Conservation (phyloP, 495 filamentous ascomycete genomes). For the Penicillium crystallinum region DNA sequence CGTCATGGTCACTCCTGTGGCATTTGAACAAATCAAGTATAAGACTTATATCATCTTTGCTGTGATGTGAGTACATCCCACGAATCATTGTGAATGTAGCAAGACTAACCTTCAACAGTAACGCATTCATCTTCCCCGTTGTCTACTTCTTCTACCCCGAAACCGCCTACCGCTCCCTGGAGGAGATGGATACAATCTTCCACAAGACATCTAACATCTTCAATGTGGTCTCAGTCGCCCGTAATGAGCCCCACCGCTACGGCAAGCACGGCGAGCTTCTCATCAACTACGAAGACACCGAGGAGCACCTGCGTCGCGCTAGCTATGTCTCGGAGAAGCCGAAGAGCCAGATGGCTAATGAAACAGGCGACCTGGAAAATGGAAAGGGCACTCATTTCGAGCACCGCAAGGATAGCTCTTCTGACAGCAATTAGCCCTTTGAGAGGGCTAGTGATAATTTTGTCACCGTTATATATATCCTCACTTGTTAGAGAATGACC, state of each 20-base stretch:
- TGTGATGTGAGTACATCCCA: constrained; percentile 46
- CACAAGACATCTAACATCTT: constrained; percentile 49
- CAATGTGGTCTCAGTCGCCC: constrained; percentile 53
- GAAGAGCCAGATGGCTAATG: constrained; percentile 6
- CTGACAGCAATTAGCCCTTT: constrained; percentile 9
- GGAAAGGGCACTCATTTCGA: constrained; percentile 23
- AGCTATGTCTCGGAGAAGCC: constrained; percentile 26
- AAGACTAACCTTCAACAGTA: constrained; percentile 32
- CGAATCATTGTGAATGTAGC: background rate
- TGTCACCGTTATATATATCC: background rate
- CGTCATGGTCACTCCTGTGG: constrained; percentile 67
- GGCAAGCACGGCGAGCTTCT: constrained; percentile 63
- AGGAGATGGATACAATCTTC: constrained; percentile 72
- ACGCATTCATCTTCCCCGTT: constrained; percentile 63
- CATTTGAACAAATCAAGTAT: constrained; percentile 62
- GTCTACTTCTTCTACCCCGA: constrained; percentile 76
- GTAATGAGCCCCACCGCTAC: constrained; percentile 56
- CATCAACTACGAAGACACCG: constrained; percentile 54
- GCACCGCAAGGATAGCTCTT: constrained; percentile 10
- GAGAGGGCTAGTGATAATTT: background rate
- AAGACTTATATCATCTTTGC: constrained; percentile 78
- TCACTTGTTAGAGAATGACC: no score
- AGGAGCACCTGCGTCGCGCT: constrained; percentile 35
- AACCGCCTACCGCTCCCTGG: constrained; percentile 65
- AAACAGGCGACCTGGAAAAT: constrained; percentile 18